Percentiles rank a stretch among this genome's conserved stretches.
Evolutionary conservation across 805 yeast species (phyloP).

Genomic region (Sugiyamaella mastotermitis): DNA sequence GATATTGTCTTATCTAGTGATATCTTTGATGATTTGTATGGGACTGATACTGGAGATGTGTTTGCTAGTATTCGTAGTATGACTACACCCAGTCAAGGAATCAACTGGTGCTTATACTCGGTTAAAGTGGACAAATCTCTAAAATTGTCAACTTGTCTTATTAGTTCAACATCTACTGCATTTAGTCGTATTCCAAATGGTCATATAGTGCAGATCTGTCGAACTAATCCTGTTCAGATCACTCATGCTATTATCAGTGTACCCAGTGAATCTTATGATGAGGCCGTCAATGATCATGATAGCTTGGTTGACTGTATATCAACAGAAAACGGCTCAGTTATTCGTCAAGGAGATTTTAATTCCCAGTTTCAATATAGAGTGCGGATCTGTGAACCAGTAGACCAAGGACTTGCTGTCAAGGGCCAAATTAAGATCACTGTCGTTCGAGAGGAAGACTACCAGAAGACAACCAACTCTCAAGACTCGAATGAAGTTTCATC

Average conservation of each 20-base stretch:
- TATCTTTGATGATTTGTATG: constrained; percentile 1
- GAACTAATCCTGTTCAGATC: constrained; percentile 26
- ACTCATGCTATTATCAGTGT: constrained; percentile 37
- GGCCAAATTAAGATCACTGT: constrained; percentile 48
- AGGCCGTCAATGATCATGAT: constrained; percentile 13
- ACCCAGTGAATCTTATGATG: constrained; percentile 42
- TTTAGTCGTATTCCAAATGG: background rate
- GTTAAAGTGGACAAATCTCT: constrained; percentile 11
- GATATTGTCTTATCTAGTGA: background rate
- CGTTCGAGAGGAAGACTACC: constrained; percentile 35
- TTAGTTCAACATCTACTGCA: constrained; percentile 3
- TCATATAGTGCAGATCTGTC: constrained; percentile 12
- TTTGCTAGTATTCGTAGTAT: constrained; percentile 3
- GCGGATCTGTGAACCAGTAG: constrained; percentile 63
- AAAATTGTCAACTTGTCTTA: constrained; percentile 9
- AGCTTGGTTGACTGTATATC: constrained; percentile 1
- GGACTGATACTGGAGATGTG: constrained; percentile 1
- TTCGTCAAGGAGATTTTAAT: constrained; percentile 39
- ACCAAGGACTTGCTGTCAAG: constrained; percentile 51
- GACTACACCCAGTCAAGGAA: constrained; percentile 2
- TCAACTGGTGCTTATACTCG: constrained; percentile 14
- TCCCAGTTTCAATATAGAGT: constrained; percentile 45
- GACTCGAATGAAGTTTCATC: background rate
- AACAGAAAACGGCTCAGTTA: constrained; percentile 30
- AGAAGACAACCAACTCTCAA: background rate